Base-by-base conservation (phyloP, 129 eudicot genomes). In the Arctium minus region DNA sequence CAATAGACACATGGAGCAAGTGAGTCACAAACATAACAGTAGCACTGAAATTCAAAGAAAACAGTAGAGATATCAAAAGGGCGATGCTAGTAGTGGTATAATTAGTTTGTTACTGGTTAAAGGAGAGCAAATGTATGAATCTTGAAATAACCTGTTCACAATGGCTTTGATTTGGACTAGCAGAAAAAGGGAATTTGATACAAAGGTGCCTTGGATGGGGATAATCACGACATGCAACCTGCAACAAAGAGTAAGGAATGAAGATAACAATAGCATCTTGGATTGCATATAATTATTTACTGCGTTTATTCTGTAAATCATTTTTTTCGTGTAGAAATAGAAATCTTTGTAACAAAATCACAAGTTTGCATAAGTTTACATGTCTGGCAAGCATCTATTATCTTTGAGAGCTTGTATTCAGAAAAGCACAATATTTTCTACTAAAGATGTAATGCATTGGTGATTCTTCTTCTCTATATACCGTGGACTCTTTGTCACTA, bases 201-300 rank as follows among this genome's bases (percentile, higher is more conserved):
- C 88, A 86, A 29, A 86, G 88, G 80, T 86, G 88, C 74, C 88
- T 82, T 71, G 88, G 70, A 77, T 86, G 88, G 30, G 88, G 88
- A 77, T 86, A 86, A 81, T 86, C 88, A 69, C 88, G 86, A 11
- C 88, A 86, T 2, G 88, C 88, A 64, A 86, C 88, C 88, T 86
- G 44, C 74, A 72, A 77, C 12, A 30, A 36, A 53, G 50, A 81
- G 12, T 64, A 33, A 27, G 27, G 39, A 36, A 70, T 1, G 9
- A 48, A 69, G 33, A 33, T 60, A 44, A 44, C 70, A 67, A 30
- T 39, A 70, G 40, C 29, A 15, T 46, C 64, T 2, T 5, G 30
- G 56, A 39, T 64, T 29, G 36, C 27, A 81, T 64, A 42, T 29
- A 29, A 39, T 8, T 31, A 29, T 27, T n/a, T 0, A 72, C 1